Base-by-base conservation (phyloP, 306 rosid genomes). In the Vicia sativa region DNA sequence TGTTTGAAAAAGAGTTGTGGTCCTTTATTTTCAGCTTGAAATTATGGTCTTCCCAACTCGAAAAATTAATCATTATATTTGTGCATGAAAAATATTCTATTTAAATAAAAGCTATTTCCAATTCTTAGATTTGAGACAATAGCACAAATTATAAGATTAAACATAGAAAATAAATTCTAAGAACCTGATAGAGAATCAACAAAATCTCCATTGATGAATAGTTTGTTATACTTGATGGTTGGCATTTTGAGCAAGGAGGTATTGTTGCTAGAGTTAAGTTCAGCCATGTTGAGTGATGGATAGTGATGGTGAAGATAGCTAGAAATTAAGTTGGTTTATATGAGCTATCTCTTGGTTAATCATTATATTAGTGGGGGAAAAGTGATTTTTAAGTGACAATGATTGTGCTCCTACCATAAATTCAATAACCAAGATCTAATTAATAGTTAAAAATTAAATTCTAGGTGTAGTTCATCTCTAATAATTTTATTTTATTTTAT, bases 121-220 rank as follows among this genome's bases (percentile, higher is more conserved):
- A 31, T 31, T 29, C 35, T 0, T 29, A 5, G 35, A 29, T 29
- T 29, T 29, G 35, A 29, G 6, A 31, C 2, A 31, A 5, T 29
- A 29, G 34, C 4, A 29, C 7, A 50, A 3, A 50, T 50, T 50
- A 0, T 9, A 50, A 49, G 7, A 8, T 5, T 18, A 50, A 11
- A 8, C 7, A 49, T 44, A 48, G 54, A 18, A 48, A 18, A 50
- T 26, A 9, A 1, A 55, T 25, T 35, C 38, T 12, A 46, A 55
- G 10, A 25, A 54, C 61, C 61, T 55, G 61, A 55, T 25, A 26
- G 6, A 26, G 97, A 82, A 65, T 87, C 90, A 11, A 85, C 84
- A 72, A 87, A 91, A 7, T 83, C 65, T 62, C 97, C 97, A 70
- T 91, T 80, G 66, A 91, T 85, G 95, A 91, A 89, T 35, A 87